Conservation (phyloP, 108 stramenopile genomes). For the Pseudonitzschia multiseries region DNA sequence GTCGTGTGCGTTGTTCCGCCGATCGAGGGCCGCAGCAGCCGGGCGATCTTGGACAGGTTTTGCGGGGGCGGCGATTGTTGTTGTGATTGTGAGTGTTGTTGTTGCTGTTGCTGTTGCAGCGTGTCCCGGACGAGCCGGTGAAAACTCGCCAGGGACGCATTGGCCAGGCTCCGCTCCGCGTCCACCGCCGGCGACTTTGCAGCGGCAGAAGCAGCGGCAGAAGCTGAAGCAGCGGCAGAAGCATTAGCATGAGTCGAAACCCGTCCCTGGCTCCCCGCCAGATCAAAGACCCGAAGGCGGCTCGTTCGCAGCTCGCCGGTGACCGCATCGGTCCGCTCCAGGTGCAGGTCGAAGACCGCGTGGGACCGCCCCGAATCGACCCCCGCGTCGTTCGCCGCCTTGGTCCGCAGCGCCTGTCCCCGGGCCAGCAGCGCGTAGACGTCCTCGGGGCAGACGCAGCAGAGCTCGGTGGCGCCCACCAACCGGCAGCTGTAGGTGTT, state of each 20-base stretch:
- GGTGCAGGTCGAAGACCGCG: constrained; percentile 68
- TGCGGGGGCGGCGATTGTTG: background rate
- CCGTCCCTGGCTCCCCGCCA: constrained; percentile 77
- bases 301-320: constrained; percentile 50
- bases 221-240: constrained; percentile 13
- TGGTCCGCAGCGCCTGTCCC: constrained; percentile 76
- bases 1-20: constrained; percentile 86
- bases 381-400: constrained; percentile 77
- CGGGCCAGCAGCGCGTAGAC: constrained; percentile 65
- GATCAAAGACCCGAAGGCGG: constrained; percentile 76
- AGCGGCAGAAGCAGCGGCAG: background rate
- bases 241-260: background rate
- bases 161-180: constrained; percentile 78
- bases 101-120: constrained; percentile 58
- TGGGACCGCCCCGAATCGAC: constrained; percentile 86
- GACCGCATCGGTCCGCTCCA: constrained; percentile 59
- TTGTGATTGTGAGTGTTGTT: constrained; percentile 24
- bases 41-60: constrained; percentile 78
- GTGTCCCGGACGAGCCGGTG: constrained; percentile 69
- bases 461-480: constrained; percentile 56
- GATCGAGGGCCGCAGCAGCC: constrained; percentile 74
- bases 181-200: constrained; percentile 5
- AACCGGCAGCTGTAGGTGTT: too few relatives aligned
- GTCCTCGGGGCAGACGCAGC: constrained; percentile 70
- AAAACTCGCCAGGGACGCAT: constrained; percentile 73